phyloP scores from a whole-genome alignment of 768 basidiomycete species.

The Auricularia auricula-judae region DNA sequence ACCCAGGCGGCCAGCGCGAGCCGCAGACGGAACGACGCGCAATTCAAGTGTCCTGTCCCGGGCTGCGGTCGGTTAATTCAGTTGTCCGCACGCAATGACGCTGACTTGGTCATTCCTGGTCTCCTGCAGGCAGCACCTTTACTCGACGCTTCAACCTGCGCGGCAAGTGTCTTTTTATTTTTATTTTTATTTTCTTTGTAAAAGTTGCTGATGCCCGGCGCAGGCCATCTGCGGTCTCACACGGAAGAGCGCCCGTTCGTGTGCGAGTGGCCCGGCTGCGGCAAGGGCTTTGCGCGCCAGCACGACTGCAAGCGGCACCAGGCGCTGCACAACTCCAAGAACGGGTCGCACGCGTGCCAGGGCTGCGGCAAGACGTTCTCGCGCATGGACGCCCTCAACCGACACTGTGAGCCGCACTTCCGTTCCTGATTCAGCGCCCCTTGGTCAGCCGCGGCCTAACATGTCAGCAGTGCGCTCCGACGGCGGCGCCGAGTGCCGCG shows the following conservation, averaged over 20 bases:
- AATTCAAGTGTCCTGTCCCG: constrained; percentile 88
- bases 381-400: constrained; percentile 83
- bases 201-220: not conserved
- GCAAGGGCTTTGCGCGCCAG: constrained; percentile 89
- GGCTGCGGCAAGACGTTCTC: constrained; percentile 95
- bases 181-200: too few species aligned
- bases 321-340: constrained; percentile 75
- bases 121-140: constrained; percentile 62
- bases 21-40: constrained; percentile 79
- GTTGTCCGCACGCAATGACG: not conserved
- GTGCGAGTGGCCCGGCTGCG: constrained; percentile 89
- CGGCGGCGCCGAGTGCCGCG: not conserved
- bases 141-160: constrained; percentile 83
- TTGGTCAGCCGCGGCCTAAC: not conserved
- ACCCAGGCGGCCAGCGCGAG: constrained; percentile 88
- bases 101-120: not conserved
- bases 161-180: constrained; percentile 31
- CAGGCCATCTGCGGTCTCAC: constrained; percentile 89
- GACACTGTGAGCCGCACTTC: constrained; percentile 43
- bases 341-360: constrained; percentile 75
- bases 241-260: constrained; percentile 92
- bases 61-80: constrained; percentile 45
- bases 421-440: not conserved
- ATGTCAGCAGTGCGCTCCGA: not conserved
- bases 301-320: constrained; percentile 99